Percentiles rank a stretch among this genome's conserved stretches.
Evolutionary conservation across 2,329 filamentous ascomycete species (phyloP).

Genomic region (Fusarium musae): DNA sequence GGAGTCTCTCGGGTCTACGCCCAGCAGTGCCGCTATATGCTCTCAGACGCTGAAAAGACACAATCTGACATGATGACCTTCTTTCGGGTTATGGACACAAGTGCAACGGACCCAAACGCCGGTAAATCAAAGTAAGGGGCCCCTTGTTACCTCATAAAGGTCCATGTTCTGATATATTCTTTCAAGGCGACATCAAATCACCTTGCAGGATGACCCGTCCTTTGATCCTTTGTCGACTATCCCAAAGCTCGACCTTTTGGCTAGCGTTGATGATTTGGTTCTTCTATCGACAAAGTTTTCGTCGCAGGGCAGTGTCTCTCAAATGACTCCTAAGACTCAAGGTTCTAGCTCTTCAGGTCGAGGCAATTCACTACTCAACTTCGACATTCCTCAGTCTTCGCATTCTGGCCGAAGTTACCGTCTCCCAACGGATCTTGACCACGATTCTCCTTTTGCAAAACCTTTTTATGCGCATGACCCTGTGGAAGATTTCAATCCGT

Average conservation of each 20-base stretch:
- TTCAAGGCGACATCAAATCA: conserved; percentile 76
- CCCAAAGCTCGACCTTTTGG: conserved; percentile 51
- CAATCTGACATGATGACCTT: conserved; percentile 78
- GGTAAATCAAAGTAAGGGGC: conserved; percentile 74
- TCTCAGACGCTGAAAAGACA: conserved; percentile 81
- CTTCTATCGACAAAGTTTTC: conserved; percentile 52
- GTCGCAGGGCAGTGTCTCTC: conserved; percentile 53
- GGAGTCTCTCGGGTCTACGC: conserved; percentile 86
- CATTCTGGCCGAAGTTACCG: conserved; percentile 48
- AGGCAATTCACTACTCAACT: conserved; percentile 42
- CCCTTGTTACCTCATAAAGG: conserved; percentile 41
- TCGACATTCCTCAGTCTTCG: conserved; percentile 51
- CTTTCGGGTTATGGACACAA: conserved; percentile 63
- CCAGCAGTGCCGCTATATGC: conserved; percentile 88
- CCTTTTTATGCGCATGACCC: conserved; percentile 27
- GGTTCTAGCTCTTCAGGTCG: conserved; percentile 46
- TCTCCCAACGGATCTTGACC: conserved; percentile 50
- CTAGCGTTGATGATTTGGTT: conserved; percentile 48
- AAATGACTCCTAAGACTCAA: conserved; percentile 57
- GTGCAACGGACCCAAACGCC: conserved; percentile 75
- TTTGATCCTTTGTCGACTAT: conserved; percentile 62
- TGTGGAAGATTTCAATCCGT: conserved; percentile 46
- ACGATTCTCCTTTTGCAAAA: conserved; percentile 45
- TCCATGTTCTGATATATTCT: background rate
- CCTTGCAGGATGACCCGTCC: conserved; percentile 83